Conservation (phyloP, 2,329 filamentous ascomycete species). For the Sarocladiaceae sp. region DNA sequence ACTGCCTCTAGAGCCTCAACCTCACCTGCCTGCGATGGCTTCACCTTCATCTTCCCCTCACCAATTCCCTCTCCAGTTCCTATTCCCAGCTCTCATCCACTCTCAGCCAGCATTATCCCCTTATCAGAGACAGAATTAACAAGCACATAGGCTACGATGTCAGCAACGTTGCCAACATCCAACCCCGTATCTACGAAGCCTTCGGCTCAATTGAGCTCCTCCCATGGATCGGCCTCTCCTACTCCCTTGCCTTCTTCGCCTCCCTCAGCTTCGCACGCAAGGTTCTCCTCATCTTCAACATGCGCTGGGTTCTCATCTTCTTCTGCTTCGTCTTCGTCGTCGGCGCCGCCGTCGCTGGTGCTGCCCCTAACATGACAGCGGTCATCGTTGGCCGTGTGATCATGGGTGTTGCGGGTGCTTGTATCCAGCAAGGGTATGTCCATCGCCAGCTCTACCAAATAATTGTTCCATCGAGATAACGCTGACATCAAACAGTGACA, state of each 20-base stretch:
- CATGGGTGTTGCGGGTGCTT: slow-evolving; percentile 23
- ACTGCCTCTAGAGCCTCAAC: background rate
- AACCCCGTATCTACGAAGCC: slow-evolving; percentile 50
- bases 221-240: slow-evolving; percentile 32
- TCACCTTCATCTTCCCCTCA: background rate
- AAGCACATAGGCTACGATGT: slow-evolving; percentile 39
- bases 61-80: background rate
- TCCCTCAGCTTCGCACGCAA: slow-evolving; percentile 27
- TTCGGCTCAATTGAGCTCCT: slow-evolving; percentile 31
- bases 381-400: slow-evolving; percentile 27
- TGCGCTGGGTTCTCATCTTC: slow-evolving; percentile 20
- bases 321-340: slow-evolving; percentile 21
- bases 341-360: slow-evolving; percentile 23
- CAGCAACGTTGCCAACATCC: slow-evolving; percentile 46
- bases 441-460: too few species aligned
- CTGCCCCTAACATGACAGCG: slow-evolving; percentile 20
- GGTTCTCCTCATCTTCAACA: slow-evolving; percentile 25
- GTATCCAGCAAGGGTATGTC: slow-evolving; percentile 25
- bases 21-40: background rate
- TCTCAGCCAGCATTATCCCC: too few species aligned
- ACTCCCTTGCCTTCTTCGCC: slow-evolving; percentile 27
- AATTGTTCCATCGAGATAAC: background rate
- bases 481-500: slow-evolving; percentile 5
- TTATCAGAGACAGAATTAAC: too few species aligned
- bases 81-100: too few species aligned